These are phyloP conservation scores for Mycena polygramma DNA, from an alignment of 768 basidiomycete species.

Conservation along the genomic window DNA sequence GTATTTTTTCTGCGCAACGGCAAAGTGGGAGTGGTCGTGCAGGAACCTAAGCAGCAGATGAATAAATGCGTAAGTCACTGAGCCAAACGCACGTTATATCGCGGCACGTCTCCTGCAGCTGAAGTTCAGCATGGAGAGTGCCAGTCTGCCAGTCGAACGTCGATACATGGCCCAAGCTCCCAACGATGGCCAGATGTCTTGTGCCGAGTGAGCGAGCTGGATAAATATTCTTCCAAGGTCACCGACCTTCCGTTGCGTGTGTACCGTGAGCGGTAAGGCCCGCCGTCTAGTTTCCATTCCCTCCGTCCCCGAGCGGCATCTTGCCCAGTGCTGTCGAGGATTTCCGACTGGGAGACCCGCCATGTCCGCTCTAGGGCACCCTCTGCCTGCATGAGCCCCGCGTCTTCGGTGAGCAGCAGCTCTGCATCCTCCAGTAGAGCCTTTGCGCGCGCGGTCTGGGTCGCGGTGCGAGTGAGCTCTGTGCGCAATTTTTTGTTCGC, in stretches of 20 bases:
- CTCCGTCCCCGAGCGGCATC: conserved; percentile 84
- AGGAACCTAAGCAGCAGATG: conserved; percentile 69
- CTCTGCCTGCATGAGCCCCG: conserved; percentile 82
- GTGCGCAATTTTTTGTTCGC: conserved; percentile 83
- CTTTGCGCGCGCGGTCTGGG: conserved; percentile 73
- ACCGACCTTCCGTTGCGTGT: conserved; percentile 91
- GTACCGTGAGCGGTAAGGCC: conserved; percentile 87
- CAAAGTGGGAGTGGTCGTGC: conserved; percentile 93
- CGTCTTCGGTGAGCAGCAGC: conserved; percentile 75
- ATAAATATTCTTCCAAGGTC: background rate
- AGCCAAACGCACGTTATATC: conserved; percentile 85
- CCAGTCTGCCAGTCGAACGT: conserved; percentile 96
- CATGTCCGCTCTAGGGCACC: conserved; percentile 90
- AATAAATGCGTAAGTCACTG: conserved; percentile 11
- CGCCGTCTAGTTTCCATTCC: conserved; percentile 88
- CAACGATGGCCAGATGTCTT: conserved; percentile 90
- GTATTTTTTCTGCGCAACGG: conserved; percentile 96
- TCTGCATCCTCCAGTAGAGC: conserved; percentile 78
- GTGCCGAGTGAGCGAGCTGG: background rate
- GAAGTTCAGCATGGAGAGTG: conserved; percentile 86
- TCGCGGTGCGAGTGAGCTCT: conserved; percentile 72
- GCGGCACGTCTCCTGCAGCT: conserved; percentile 89
- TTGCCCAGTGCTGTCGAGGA: conserved; percentile 71
- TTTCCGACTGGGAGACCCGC: conserved; percentile 87
- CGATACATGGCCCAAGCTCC: conserved; percentile 86